phyloP scores from a whole-genome alignment of 2,329 filamentous ascomycete genomes.

The Pseudocercospora pini-densiflorae region DNA sequence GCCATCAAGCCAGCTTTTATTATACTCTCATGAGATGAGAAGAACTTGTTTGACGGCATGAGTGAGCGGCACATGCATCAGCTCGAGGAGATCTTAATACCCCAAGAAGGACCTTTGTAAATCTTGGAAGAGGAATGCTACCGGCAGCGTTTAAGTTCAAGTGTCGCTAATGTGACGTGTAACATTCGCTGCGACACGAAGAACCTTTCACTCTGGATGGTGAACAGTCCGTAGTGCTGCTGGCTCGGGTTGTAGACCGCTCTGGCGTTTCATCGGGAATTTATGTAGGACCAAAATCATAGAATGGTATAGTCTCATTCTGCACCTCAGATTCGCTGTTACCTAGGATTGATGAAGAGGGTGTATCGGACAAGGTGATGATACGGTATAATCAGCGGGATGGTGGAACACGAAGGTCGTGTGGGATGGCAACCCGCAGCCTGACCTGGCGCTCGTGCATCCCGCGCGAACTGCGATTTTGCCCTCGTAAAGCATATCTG shows the following conservation, averaged over 20 bases:
- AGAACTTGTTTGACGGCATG: background rate
- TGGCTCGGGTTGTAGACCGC: background rate
- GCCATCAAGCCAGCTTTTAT: background rate
- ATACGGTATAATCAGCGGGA: background rate
- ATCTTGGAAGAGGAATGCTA: background rate
- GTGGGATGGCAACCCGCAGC: background rate
- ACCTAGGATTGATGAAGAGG: background rate
- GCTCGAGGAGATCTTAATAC: background rate
- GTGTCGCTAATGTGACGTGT: background rate
- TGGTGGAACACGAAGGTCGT: background rate
- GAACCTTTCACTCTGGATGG: too few species aligned
- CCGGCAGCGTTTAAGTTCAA: background rate
- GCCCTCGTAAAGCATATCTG: background rate
- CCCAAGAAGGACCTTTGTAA: background rate
- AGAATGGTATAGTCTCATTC: background rate
- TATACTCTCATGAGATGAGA: background rate
- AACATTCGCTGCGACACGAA: background rate
- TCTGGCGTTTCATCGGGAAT: background rate
- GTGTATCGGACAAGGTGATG: background rate
- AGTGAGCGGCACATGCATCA: background rate
- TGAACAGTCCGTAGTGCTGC: background rate
- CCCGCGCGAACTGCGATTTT: background rate
- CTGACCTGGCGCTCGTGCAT: background rate
- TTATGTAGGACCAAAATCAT: background rate
- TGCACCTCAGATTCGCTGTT: background rate